Conservation (phyloP, 78 protist genomes). For the Dictyostelium citrinum region DNA sequence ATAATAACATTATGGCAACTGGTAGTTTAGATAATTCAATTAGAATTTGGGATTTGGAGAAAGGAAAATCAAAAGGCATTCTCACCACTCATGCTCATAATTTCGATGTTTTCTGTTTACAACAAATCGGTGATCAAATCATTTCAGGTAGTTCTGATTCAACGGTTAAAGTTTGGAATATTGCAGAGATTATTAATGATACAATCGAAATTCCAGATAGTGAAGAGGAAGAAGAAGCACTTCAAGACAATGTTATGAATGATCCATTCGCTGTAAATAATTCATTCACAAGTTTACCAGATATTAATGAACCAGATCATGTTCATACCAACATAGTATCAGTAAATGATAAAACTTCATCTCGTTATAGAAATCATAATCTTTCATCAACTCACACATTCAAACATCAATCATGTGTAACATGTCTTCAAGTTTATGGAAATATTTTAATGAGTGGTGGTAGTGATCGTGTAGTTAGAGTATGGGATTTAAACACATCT, state of each 20-base stretch:
- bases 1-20: constrained; percentile 2
- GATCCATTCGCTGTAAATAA: constrained; percentile 12
- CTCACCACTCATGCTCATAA: constrained; percentile 36
- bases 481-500: constrained; percentile 43
- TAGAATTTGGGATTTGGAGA: constrained; percentile 34
- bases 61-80: constrained; percentile 8
- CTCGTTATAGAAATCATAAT: constrained; percentile 17
- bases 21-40: constrained; percentile 54
- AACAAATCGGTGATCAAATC: background rate
- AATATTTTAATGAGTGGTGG: constrained; percentile 52
- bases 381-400: background rate
- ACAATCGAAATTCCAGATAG: background rate
- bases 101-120: constrained; percentile 69
- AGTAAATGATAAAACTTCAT: background rate
- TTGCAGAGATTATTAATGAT: background rate
- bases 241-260: background rate
- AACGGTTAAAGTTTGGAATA: constrained; percentile 48
- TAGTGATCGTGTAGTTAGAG: constrained; percentile 45
- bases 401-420: constrained; percentile 39
- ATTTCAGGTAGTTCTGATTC: constrained; percentile 32
- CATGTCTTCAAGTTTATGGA: constrained; percentile 31
- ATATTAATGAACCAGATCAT: constrained; percentile 13
- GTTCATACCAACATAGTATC: background rate
- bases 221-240: background rate
- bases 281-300: constrained; percentile 5